Evolutionary conservation across 345 rosid species (phyloP), one percentile per base, ranked within the genome.

Genomic region (Acer campestre): DNA sequence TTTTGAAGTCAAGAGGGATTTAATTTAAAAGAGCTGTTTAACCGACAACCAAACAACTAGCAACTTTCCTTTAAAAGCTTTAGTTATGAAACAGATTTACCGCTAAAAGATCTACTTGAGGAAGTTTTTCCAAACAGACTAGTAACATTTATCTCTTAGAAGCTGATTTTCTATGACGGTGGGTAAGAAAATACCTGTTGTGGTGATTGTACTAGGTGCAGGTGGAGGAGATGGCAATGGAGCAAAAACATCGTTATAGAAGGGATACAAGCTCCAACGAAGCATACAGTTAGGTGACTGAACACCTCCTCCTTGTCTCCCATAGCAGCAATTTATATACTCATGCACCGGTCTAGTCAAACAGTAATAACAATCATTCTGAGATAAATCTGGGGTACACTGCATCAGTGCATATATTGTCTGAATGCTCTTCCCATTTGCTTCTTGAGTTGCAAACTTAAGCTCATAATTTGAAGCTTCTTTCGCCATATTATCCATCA

Each of bases 331-430:
- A 17, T 58, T 58, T 23, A 7, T 25, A 58, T 58, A 58, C 25
- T 58, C 62, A 58, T 8, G 12, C 22, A 20, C 25, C 2, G n/a
- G 20, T 9, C 86, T 75, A 44, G 9, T 3, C 27, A 25, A 25
- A 25, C 27, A 25, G 1, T 0, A 25, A 0, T 1, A 7, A 18
- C 84, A 80, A 17, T 66, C 63, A 18, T 18, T 44, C 23, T 46
- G 16, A 0, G 86, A 71, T 14, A 80, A 1, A 73, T 84, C 86
- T 2, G 84, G 80, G 16, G 77, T 80, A 35, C 86, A 84, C 55
- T 80, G 78, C 65, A 56, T 61, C 11, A 78, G 11, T n/a, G 74
- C 77, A 63, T 77, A 84, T n/a, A 80, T 62, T 1, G 38, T 84
- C 1, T 38, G 12, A 7, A 3, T 5, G 8, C 12, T 31, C 1